Base-by-base conservation (phyloP, 192 early-diverging fungal species). In the Linnemannia zychae region DNA sequence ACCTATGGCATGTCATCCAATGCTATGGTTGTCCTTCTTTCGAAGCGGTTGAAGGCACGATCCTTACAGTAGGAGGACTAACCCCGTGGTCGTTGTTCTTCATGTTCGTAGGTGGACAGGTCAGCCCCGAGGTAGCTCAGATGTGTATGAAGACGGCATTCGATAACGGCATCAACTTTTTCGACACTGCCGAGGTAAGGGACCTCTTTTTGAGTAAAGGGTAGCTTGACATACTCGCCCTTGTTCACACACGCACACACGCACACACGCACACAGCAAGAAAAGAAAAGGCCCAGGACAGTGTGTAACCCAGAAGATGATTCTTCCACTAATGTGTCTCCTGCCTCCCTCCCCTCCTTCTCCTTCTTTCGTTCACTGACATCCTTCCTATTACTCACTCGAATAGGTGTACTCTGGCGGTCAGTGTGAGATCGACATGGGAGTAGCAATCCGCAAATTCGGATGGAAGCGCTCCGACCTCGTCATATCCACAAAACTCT, bases 401-500 rank as follows among this genome's bases (percentile, higher is more conserved):
- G 13, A 7, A 28, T 71, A 71, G 69, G 75, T 88, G 31, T 88
- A 87, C 71, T 73, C 69, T 52, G 88, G 83, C 31, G 96, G 96
- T 24, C 88, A 93, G 81, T 91, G 86, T n/a, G 96, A 97, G 79
- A 86, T 91, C 50, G 92, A 92, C 72, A 92, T 97, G 87, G 96
- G 96, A 13, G 60, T 90, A 6, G 96, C 94, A 11, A 91, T 97
- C 76, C 93, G 93, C 72, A 90, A 96, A 68, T 91, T 92, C 65
- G 91, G 89, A 20, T 92, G 91, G 88, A 89, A 90, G 67, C 88
- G 95, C 22, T 92, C 90, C 6, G 90, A 92, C 48, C 89, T 94
- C 38, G 95, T 97, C 20, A 91, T 97, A 20, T 91, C 91, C n/a
- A 97, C 96, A 53, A 97, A 97, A 81, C 78, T 93, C 31, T 93